phyloP scores from a whole-genome alignment of 108 stramenopile species.

The Bacterosira constricta region DNA sequence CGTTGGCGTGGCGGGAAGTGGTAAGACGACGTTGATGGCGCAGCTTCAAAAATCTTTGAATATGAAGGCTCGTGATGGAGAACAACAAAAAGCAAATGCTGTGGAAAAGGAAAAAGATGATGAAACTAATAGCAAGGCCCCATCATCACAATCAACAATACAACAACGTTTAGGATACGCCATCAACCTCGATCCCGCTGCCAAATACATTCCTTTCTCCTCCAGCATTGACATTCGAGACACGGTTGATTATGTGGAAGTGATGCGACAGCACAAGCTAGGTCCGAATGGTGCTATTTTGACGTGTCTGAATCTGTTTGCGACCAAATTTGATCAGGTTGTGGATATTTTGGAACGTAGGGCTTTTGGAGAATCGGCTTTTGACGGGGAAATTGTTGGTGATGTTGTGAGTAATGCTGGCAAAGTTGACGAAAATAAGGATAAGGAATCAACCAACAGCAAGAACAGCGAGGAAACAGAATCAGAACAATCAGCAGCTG shows the following conservation, averaged over 20 bases:
- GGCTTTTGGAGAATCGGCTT: constrained; percentile 33
- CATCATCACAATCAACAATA: not conserved
- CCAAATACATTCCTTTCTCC: constrained; percentile 87
- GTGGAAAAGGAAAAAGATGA: not conserved
- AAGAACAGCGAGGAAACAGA: not conserved
- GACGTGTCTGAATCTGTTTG: constrained; percentile 97
- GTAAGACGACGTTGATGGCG: constrained; percentile 85
- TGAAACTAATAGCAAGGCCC: not conserved
- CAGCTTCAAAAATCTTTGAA: constrained; percentile 67
- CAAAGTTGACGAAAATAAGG: not conserved
- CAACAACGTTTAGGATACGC: constrained; percentile 61
- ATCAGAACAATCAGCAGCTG: not conserved
- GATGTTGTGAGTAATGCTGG: not conserved
- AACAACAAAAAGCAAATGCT: too few species aligned
- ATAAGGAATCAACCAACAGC: not conserved
- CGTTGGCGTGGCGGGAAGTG: constrained; percentile 78
- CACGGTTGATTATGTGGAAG: constrained; percentile 97
- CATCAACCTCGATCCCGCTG: constrained; percentile 98
- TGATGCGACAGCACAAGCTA: constrained; percentile 97
- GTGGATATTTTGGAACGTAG: constrained; percentile 91
- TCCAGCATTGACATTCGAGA: constrained; percentile 99
- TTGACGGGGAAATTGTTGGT: not conserved
- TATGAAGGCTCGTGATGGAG: constrained; percentile 29
- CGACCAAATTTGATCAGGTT: constrained; percentile 99
- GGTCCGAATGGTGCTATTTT: constrained; percentile 99